Conservation (phyloP, 2,329 filamentous ascomycete genomes). For the Parastagonospora nodorum region DNA sequence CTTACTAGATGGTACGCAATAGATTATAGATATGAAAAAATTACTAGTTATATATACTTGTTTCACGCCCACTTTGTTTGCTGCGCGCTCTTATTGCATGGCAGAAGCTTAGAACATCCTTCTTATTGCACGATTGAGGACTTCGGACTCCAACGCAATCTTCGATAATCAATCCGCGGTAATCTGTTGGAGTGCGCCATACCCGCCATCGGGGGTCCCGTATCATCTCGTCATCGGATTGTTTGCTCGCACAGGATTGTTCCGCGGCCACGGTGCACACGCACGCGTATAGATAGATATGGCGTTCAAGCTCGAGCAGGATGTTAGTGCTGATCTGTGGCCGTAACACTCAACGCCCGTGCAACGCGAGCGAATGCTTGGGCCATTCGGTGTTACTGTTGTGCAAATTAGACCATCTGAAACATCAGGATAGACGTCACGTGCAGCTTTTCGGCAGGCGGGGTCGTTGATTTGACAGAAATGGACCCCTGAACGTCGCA, state of each 20-base stretch:
- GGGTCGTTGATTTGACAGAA: constrained; percentile 20
- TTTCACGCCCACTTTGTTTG: background rate
- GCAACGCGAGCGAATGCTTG: constrained; percentile 16
- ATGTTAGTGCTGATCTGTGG: constrained; percentile 12
- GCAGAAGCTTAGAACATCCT: background rate
- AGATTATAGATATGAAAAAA: background rate
- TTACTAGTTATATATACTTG: background rate
- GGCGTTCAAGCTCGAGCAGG: constrained; percentile 10
- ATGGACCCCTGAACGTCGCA: constrained; percentile 18
- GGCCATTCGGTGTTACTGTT: constrained; percentile 9
- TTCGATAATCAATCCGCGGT: constrained; percentile 27
- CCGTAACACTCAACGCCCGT: constrained; percentile 26
- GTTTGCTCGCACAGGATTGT: constrained; percentile 6
- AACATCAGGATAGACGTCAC: constrained; percentile 23
- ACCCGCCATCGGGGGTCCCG: constrained; percentile 13
- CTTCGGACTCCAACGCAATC: background rate
- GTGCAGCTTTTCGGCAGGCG: constrained; percentile 16
- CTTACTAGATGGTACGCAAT: background rate
- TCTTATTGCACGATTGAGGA: background rate
- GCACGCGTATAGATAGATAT: constrained; percentile 12
- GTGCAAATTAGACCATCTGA: constrained; percentile 18
- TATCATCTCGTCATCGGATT: constrained; percentile 17
- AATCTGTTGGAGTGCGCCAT: background rate
- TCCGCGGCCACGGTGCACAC: constrained; percentile 5
- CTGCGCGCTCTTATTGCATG: background rate